These are phyloP conservation scores for Boletus rex-veris DNA, from an alignment of 768 basidiomycete genomes.

Conservation along the genomic window DNA sequence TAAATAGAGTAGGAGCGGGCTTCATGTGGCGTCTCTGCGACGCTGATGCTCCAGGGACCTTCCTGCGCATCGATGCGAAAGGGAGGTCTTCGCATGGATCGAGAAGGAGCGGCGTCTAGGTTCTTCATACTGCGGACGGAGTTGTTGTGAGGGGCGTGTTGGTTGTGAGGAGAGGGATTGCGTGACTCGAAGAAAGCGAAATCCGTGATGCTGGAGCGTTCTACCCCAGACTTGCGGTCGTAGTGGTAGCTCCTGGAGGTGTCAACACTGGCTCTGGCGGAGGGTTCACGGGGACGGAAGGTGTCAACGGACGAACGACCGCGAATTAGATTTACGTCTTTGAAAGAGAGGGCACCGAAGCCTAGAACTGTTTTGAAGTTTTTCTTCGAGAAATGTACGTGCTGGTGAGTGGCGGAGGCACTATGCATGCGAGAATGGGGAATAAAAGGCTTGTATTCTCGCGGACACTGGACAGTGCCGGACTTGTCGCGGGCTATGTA, in stretches of 20 bases:
- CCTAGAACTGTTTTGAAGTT: conserved; percentile 50
- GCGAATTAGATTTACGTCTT: conserved; percentile 31
- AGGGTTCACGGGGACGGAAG: conserved; percentile 26
- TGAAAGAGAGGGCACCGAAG: conserved; percentile 37
- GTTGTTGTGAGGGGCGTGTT: conserved; percentile 31
- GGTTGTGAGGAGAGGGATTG: conserved; percentile 29
- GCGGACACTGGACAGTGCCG: conserved; percentile 25
- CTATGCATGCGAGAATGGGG: conserved; percentile 41
- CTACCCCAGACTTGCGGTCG: conserved; percentile 35
- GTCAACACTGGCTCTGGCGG: conserved; percentile 44
- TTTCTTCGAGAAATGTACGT: conserved; percentile 38
- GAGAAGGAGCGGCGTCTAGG: conserved; percentile 42
- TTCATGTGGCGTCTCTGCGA: conserved; percentile 81
- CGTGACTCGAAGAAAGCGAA: conserved; percentile 41
- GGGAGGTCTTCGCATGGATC: conserved; percentile 44
- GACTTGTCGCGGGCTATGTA: conserved; percentile 27
- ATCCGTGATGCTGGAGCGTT: conserved; percentile 38
- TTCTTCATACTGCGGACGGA: conserved; percentile 40
- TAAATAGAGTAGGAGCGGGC: conserved; percentile 70
- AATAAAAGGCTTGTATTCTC: conserved; percentile 23
- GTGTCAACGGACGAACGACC: conserved; percentile 29
- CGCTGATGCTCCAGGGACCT: conserved; percentile 84
- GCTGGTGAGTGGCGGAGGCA: conserved; percentile 36
- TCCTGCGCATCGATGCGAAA: conserved; percentile 71
- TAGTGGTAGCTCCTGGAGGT: conserved; percentile 36